These are phyloP conservation scores for Rheum nobile DNA, from an alignment of 148 eudicot species.

Conservation along the genomic window DNA sequence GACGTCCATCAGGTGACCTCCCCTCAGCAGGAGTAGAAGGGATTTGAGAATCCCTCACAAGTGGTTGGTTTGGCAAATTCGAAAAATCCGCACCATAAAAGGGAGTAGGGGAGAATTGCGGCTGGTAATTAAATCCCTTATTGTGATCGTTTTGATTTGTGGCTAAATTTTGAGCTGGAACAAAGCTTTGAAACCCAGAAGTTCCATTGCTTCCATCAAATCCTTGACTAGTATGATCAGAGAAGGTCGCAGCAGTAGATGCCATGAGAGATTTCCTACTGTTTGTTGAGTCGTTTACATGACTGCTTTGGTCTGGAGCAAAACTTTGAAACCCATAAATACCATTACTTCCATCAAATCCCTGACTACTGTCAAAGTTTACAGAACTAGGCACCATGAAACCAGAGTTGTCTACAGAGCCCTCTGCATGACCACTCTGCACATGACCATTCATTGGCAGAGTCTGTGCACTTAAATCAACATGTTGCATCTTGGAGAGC, in stretches of 20 bases:
- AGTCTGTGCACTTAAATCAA: slow-evolving; percentile 11
- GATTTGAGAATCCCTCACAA: slow-evolving; percentile 24
- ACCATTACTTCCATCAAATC: neutral
- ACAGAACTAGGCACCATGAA: neutral
- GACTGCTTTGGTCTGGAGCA: slow-evolving; percentile 6
- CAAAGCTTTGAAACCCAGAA: slow-evolving; percentile 21
- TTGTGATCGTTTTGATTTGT: slow-evolving; percentile 21
- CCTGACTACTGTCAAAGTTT: neutral
- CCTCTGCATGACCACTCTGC: neutral
- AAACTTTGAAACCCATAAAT: neutral
- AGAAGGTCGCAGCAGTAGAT: slow-evolving; percentile 15
- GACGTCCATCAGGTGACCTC: slow-evolving; percentile 69
- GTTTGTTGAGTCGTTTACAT: slow-evolving; percentile 2
- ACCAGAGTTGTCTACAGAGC: neutral
- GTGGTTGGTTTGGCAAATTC: slow-evolving; percentile 27
- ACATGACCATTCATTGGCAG: neutral
- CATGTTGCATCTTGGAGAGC: slow-evolving; percentile 14
- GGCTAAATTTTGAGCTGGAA: slow-evolving; percentile 24
- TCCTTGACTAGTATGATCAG: slow-evolving; percentile 21
- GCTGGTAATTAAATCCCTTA: slow-evolving; percentile 26
- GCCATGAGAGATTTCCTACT: neutral
- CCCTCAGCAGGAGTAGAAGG: slow-evolving; percentile 29
- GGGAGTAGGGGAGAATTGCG: slow-evolving; percentile 21
- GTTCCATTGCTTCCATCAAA: slow-evolving; percentile 21
- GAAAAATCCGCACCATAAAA: slow-evolving; percentile 22